Conservation (phyloP, 2,329 filamentous ascomycete species). For the Calycina marina region DNA sequence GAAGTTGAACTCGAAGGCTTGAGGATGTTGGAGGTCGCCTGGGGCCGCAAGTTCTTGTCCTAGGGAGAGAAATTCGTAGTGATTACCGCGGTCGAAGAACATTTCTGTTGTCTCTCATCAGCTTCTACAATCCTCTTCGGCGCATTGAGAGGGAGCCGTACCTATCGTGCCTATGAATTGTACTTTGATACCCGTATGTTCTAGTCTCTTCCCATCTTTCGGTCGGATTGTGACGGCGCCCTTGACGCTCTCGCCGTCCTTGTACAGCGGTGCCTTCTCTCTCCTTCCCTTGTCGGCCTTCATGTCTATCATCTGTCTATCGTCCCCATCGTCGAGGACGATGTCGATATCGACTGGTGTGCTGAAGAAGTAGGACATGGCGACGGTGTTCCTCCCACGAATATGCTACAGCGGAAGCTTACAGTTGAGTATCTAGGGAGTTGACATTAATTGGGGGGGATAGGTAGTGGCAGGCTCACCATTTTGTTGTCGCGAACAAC, state of each 20-base stretch:
- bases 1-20: conserved; percentile 99
- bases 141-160: conserved; percentile 24
- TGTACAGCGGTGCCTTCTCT: conserved; percentile 91
- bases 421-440: background rate
- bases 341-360: conserved; percentile 98
- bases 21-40: conserved; percentile 94
- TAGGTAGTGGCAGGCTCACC: background rate
- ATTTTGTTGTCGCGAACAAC: too few species aligned
- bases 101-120: conserved; percentile 53
- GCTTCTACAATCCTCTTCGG: conserved; percentile 1
- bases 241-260: conserved; percentile 97
- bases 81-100: conserved; percentile 98
- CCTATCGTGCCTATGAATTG: conserved; percentile 98
- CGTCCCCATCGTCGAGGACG: conserved; percentile 88
- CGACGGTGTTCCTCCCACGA: conserved; percentile 2
- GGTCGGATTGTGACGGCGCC: conserved; percentile 87
- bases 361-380: conserved; percentile 96
- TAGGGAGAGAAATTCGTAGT: conserved; percentile 96
- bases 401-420: conserved; percentile 3
- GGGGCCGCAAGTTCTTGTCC: conserved; percentile 94
- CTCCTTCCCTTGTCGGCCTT: conserved; percentile 97
- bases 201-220: conserved; percentile 94
- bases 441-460: background rate
- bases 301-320: conserved; percentile 89
- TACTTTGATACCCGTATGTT: conserved; percentile 98